Conservation (phyloP, 2,329 filamentous ascomycete genomes). For the Arthrobotrys entomopaga region DNA sequence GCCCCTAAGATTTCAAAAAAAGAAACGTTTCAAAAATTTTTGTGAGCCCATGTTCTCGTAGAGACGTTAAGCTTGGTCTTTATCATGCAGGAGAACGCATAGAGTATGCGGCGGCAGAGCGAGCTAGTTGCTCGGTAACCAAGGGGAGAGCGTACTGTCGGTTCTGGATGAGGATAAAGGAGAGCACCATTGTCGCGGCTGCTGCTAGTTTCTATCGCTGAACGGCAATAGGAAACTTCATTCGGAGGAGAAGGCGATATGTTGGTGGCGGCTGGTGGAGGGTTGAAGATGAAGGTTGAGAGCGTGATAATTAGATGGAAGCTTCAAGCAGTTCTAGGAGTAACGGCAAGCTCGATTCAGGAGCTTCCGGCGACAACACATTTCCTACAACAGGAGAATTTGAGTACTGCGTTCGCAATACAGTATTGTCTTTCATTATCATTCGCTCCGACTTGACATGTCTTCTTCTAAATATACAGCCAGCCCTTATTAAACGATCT, state of each 20-base stretch:
- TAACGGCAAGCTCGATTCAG: not conserved
- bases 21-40: not conserved
- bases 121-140: not conserved
- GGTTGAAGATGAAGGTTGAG: not conserved
- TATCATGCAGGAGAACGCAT: not conserved
- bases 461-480: too few relatives aligned
- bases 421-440: too few relatives aligned
- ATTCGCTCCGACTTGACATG: too few relatives aligned
- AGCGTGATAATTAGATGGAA: too few relatives aligned
- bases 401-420: too few relatives aligned
- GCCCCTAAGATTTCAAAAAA: conserved; percentile 70
- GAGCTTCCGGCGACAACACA: conserved; percentile 29
- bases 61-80: not conserved
- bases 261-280: not conserved
- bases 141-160: conserved; percentile 61
- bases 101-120: not conserved
- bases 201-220: conserved; percentile 14
- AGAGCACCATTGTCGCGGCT: conserved; percentile 61
- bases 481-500: too few relatives aligned
- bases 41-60: conserved; percentile 5
- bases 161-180: conserved; percentile 64
- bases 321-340: too few relatives aligned
- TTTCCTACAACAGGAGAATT: conserved; percentile 14
- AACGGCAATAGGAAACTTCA: conserved; percentile 21
- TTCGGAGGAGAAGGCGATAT: conserved; percentile 15